These are phyloP conservation scores for Pseudohyphozyma bogoriensis DNA, from an alignment of 768 basidiomycete genomes.

Conservation along the genomic window DNA sequence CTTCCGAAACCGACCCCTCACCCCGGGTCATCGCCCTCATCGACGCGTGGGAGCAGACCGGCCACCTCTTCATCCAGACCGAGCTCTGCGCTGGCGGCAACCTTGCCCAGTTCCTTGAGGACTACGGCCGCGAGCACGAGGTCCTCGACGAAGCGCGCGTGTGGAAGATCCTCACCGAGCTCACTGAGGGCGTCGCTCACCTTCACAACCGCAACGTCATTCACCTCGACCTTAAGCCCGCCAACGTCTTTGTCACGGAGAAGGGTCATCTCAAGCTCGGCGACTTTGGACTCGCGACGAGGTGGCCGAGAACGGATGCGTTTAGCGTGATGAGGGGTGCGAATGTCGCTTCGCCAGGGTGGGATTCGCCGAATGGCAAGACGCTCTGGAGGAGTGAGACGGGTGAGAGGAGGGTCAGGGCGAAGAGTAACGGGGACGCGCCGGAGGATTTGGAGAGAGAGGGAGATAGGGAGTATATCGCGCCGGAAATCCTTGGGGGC, in stretches of 20 bases:
- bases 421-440: constrained; percentile 29
- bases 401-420: constrained; percentile 21
- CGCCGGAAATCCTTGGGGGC: constrained; percentile 88
- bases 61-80: constrained; percentile 80
- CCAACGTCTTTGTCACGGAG: constrained; percentile 83
- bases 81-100: constrained; percentile 91
- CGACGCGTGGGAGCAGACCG: constrained; percentile 92
- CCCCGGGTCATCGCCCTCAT: constrained; percentile 76
- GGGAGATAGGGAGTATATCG: constrained; percentile 88
- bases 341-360: constrained; percentile 28
- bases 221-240: constrained; percentile 94
- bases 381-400: constrained; percentile 17
- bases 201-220: constrained; percentile 81
- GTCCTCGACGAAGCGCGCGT: constrained; percentile 80
- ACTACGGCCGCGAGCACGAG: constrained; percentile 70
- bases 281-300: constrained; percentile 96
- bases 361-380: constrained; percentile 36
- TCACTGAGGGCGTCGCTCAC: constrained; percentile 77
- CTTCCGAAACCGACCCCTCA: constrained; percentile 34
- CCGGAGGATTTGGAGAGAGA: constrained; percentile 62
- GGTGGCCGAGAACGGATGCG: constrained; percentile 61
- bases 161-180: constrained; percentile 90
- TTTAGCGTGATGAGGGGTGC: constrained; percentile 33
- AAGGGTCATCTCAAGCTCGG: constrained; percentile 90
- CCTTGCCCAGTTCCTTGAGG: constrained; percentile 78